Conservation (phyloP, 1,139 yeast genomes). For the Protomyces inouyei region DNA sequence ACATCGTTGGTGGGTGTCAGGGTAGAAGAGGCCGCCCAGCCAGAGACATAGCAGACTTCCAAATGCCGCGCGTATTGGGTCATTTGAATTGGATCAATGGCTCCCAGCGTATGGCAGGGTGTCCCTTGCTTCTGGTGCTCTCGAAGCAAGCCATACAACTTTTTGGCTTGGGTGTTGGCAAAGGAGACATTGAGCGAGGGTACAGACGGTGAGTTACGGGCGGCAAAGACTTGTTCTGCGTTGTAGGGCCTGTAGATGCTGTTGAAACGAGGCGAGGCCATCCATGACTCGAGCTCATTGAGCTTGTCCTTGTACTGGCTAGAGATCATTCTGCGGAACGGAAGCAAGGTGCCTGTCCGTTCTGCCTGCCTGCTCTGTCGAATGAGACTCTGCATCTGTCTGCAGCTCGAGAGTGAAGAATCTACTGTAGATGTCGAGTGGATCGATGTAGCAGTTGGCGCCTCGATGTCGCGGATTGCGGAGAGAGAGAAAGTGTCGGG, state of each 20-base stretch:
- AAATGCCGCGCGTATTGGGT: constrained; percentile 51
- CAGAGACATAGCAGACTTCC: constrained; percentile 56
- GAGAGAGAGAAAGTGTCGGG: too few species aligned
- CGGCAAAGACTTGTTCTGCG: constrained; percentile 51
- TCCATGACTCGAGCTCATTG: constrained; percentile 49
- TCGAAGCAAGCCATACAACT: constrained; percentile 47
- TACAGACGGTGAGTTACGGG: constrained; percentile 47
- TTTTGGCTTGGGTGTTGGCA: constrained; percentile 46
- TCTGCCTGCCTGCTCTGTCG: not conserved
- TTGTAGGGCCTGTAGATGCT: constrained; percentile 52
- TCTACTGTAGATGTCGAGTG: too few species aligned
- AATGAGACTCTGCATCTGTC: not conserved
- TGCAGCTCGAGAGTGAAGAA: too few species aligned
- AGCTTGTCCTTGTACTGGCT: constrained; percentile 33
- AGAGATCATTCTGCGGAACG: constrained; percentile 9
- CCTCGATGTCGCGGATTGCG: too few species aligned
- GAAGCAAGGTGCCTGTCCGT: not conserved
- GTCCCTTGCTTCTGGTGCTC: constrained; percentile 44
- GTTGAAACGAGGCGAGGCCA: constrained; percentile 49
- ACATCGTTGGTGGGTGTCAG: constrained; percentile 57
- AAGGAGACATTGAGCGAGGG: constrained; percentile 51
- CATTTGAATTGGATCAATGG: constrained; percentile 60
- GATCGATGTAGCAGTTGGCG: too few species aligned
- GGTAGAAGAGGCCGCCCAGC: constrained; percentile 56
- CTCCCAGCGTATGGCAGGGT: constrained; percentile 58